Base-by-base conservation (phyloP, 2,329 filamentous ascomycete genomes). In the Eurotiales sp. region DNA sequence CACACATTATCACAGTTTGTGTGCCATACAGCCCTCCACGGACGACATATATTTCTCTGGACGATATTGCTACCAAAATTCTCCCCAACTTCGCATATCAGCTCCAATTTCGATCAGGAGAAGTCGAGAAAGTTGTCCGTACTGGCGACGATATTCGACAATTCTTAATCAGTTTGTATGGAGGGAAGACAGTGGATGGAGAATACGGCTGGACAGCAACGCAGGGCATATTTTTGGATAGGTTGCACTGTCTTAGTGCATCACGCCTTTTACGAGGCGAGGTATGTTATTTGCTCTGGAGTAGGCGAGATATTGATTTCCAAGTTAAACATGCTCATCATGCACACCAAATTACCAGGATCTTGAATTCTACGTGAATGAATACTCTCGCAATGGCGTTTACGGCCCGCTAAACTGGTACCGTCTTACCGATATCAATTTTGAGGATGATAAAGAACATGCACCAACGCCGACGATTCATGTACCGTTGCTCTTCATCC, bases 331-430 rank as follows among this genome's bases (percentile, higher is more conserved):
- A 32, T 17, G 19, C 23, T 21, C 53, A 39, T 29, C n/a, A 19
- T 19, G 17, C 8, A 23, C 4, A 19, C n/a, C 17, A 17, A 17
- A 22, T 37, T 32, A 32, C 27, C 55, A 75, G 64, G 87, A 91
- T 70, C 69, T 92, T 40, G 84, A 91, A 50, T 87, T 83, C 71
- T 96, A 96, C 68, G 82, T 82, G 15, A 71, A 80, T 25, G 78
- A 90, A 71, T 95, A 85, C 69, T 69, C 75, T n/a, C 78, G 80
- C 37, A 80, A 85, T 63, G 89, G 90, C 41, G 69, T 97, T 58
- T 82, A 85, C 57, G 90, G 90, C 0, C 88, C 90, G 14, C 75
- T 90, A 54, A 93, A 91, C 71, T 96, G 90, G 88, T 99, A 99
- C 72, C 84, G 90, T 39, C 87, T 81, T 2, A 76, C 81, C 17